Evolutionary conservation across 306 rosid species (phyloP), one percentile per base, ranked within the genome.

Genomic region (Hippophae tibetana): DNA sequence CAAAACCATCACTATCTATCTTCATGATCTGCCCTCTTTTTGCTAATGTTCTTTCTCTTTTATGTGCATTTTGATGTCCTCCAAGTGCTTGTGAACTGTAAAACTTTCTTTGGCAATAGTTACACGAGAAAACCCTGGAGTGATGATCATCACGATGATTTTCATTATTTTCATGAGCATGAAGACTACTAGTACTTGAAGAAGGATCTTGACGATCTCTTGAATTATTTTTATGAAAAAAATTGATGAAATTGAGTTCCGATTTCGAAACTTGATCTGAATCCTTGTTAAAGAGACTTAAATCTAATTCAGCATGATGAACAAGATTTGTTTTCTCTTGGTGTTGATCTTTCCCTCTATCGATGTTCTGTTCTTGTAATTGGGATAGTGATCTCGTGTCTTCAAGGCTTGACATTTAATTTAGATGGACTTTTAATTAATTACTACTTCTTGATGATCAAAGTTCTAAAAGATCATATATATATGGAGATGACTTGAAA

Each of bases 21-120:
- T 66, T 68, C 31, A 42, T 51, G 67, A 63, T 78, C 53, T 67
- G 79, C n/a, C 83, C 78, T 67, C 87, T 85, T 60, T 87, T 90
- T 0, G 82, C 90, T 5, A 90, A 65, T 10, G 78, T 90, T 57
- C 97, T 78, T 73, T 90, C 95, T n/a, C 97, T 69, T 49, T 90
- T 90, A 42, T 90, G 97, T 10, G 97, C 95, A 72, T 90, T 90
- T 58, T 90, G 97, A 76, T 90, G 97, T 6, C 97, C 97, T 5
- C 97, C 97, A 41, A 90, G 97, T 43, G 97, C 97, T 66, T 87
- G 97, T 3, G 97, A 90, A 31, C 96, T 87, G 69, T 86, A 87
- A 53, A 90, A 90, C 68, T 87, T 87, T 57, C 97, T 82, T 46
- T 83, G 89, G 72, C 97, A 90, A 67, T 87, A 90, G 70, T 90